Conservation (phyloP, 768 basidiomycete genomes). For the Lactifluus pinguis region DNA sequence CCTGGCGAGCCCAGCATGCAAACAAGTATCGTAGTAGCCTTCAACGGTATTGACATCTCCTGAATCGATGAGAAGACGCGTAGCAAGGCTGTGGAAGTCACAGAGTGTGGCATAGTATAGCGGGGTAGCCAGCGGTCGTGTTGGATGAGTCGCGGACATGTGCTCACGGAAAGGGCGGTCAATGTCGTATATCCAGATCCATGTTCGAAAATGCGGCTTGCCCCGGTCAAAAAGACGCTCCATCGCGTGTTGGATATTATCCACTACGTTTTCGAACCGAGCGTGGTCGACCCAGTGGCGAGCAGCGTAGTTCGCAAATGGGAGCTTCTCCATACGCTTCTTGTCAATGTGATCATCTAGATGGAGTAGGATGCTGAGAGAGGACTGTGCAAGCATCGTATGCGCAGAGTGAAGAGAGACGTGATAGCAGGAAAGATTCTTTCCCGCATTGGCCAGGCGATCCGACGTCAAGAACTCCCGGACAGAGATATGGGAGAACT, state of each 20-base stretch:
- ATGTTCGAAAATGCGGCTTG: background rate
- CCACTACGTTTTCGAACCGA: background rate
- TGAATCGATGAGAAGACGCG: background rate
- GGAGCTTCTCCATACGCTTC: background rate
- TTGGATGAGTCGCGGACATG: background rate
- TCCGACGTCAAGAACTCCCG: conserved; percentile 2
- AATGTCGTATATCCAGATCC: conserved; percentile 3
- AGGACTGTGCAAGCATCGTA: background rate
- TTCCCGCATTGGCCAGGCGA: background rate
- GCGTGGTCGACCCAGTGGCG: conserved; percentile 2
- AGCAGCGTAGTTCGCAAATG: background rate
- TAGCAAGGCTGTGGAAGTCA: background rate
- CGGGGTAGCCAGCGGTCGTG: background rate
- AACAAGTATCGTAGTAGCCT: background rate
- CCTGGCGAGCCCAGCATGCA: background rate
- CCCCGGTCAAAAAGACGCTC: background rate
- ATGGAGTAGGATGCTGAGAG: background rate
- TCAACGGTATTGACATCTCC: background rate
- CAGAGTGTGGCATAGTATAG: background rate
- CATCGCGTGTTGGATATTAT: background rate
- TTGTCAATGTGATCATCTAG: background rate
- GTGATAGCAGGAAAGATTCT: background rate
- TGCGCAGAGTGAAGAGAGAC: background rate
- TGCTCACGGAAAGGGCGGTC: background rate
- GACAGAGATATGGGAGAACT: conserved; percentile 7